Evolutionary conservation across 345 rosid genomes (phyloP), one percentile per base, ranked within the genome.

Genomic region (Eutrema japonicum): DNA sequence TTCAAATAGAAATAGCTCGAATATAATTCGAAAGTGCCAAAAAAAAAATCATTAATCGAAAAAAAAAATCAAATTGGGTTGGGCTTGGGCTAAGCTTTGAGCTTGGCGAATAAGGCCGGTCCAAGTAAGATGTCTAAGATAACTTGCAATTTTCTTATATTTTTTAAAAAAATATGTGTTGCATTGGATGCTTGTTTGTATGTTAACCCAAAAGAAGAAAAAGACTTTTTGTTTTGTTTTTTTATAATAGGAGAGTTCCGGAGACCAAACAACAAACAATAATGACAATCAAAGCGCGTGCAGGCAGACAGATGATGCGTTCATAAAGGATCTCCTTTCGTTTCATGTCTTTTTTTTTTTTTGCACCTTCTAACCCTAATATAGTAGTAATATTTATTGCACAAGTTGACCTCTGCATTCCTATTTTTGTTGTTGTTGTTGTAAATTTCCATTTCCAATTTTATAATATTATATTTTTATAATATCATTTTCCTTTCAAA

Each of bases 271-370:
- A 22, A 22, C 2, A 18, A 47, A 26, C 33, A 65, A 73, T 73
- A 47, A 65, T 73, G 66, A 56, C 49, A 56, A 56, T 74, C 64
- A 66, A 40, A 66, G 40, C 71, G 77, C 77, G 72, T 73, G 77
- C 77, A 4, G 56, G 8, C 41, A 65, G 71, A 64, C 77, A 73
- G 0, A 65, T 27, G 57, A 56, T 73, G 77, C 42, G 35, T 66
- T 36, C 18, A 47, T 64, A 73, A 27, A 73, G 58, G 43, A 37
- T 55, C 51, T 48, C n/a, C 43, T 56, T 63, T 64, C 37, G 1
- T 52, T 53, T 65, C 40, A 63, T 63, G 64, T 72, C 29, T 8
- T 26, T 70, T 4, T 40, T 70, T 4, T 40, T 16, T 8, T 32
- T 62, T 61, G 5, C 5, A 46, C 33, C 18, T 48, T 64, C 30